Evolutionary conservation across 148 eudicot genomes (phyloP).

Genomic region (Tetragonia tetragonoides): DNA sequence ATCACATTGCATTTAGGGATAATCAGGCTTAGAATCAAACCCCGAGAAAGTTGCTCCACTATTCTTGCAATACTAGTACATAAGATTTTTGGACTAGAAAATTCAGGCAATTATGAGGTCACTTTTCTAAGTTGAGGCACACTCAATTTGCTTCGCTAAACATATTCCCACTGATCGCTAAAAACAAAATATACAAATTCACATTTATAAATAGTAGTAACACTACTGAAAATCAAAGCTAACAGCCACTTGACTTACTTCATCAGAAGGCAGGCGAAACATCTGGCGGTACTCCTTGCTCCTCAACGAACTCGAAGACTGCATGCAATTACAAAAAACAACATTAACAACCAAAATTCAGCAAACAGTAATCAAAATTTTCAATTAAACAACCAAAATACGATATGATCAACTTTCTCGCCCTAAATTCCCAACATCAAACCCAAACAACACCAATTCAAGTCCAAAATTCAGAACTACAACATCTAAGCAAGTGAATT

Average conservation of each 20-base stretch:
- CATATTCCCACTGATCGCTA: neutral
- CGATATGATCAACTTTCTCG: neutral
- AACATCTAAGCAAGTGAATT: neutral
- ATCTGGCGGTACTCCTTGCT: conserved; percentile 91
- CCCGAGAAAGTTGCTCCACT: neutral
- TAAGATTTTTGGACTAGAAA: neutral
- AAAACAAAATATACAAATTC: neutral
- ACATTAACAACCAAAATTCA: neutral
- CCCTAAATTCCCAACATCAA: neutral
- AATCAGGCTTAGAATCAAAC: neutral
- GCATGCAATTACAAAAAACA: conserved; percentile 12
- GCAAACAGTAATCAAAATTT: neutral
- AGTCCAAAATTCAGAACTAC: neutral
- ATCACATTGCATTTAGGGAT: too few relatives aligned
- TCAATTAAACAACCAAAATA: neutral
- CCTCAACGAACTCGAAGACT: conserved; percentile 31
- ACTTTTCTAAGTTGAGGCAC: neutral
- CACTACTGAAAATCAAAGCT: neutral
- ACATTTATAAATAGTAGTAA: neutral
- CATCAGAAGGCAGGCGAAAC: conserved; percentile 83
- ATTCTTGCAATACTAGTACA: neutral
- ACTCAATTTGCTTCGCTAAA: neutral
- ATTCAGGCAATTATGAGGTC: neutral
- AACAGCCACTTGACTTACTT: conserved; percentile 44
- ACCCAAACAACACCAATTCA: neutral